A percentile compares a stretch with the other conserved stretches of the same genome.
Evolutionary conservation across 2,329 filamentous ascomycete species (phyloP).

Genomic region (Botrytis squamosa): DNA sequence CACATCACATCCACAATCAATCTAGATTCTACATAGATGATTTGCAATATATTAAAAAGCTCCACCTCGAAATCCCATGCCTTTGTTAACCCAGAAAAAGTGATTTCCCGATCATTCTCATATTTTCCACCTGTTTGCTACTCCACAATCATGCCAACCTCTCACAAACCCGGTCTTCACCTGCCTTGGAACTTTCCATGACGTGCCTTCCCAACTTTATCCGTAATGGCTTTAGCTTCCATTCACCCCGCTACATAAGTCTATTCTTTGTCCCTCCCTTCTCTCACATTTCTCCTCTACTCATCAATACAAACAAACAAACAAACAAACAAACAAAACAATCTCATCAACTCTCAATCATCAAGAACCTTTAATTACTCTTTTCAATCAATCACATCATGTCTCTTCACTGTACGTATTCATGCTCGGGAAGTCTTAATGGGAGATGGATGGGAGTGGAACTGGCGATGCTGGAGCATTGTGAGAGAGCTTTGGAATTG

Average conservation of each 20-base stretch:
- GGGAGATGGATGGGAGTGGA: background rate
- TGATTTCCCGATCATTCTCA: background rate
- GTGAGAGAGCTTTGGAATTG: background rate
- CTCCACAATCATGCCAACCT: background rate
- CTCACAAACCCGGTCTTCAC: background rate
- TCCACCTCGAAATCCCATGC: background rate
- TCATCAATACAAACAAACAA: background rate
- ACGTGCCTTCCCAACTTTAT: slow-evolving; percentile 20
- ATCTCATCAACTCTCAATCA: slow-evolving; percentile 8
- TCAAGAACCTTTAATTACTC: slow-evolving; percentile 20
- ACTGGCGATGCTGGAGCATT: background rate
- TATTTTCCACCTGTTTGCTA: background rate
- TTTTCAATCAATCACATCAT: slow-evolving; percentile 28
- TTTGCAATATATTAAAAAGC: background rate
- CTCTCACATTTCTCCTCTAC: background rate
- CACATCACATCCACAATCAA: background rate
- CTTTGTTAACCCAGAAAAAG: background rate
- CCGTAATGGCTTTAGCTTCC: slow-evolving; percentile 14
- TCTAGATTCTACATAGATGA: background rate
- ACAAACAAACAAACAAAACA: background rate
- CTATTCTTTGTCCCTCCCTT: slow-evolving; percentile 13
- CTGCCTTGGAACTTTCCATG: slow-evolving; percentile 17
- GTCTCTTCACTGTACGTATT: slow-evolving; percentile 36
- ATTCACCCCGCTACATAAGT: slow-evolving; percentile 14
- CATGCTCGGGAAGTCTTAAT: background rate